Conservation (phyloP, 2,329 filamentous ascomycete species). For the Septoria petroselini region DNA sequence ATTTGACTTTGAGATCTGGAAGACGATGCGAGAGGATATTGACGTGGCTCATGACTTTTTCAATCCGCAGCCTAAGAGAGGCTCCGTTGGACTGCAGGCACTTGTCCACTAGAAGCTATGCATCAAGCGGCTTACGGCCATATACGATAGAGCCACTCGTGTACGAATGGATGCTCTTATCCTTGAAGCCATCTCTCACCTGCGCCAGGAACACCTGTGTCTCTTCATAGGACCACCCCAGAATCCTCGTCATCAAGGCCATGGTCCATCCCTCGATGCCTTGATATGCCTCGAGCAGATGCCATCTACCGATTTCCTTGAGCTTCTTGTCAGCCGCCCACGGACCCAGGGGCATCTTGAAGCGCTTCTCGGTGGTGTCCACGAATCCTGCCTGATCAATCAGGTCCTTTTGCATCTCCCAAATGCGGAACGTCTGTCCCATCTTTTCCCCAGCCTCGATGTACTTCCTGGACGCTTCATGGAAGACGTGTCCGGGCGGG, state of each 20-base stretch:
- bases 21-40: constrained; percentile 16
- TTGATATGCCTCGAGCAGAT: constrained; percentile 36
- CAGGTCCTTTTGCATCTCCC: constrained; percentile 2
- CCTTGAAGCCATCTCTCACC: constrained; percentile 33
- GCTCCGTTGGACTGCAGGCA: background rate
- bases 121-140: background rate
- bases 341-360: constrained; percentile 39
- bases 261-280: constrained; percentile 43
- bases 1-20: constrained; percentile 22
- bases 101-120: constrained; percentile 1
- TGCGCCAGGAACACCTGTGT: constrained; percentile 44
- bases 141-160: background rate
- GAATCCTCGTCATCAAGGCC: constrained; percentile 38
- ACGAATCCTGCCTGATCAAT: constrained; percentile 5
- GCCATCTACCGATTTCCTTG: constrained; percentile 40
- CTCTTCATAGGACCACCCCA: constrained; percentile 43
- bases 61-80: constrained; percentile 2
- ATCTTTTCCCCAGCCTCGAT: constrained; percentile 10
- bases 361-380: constrained; percentile 25
- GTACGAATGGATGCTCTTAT: constrained; percentile 5
- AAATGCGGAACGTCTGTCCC: constrained; percentile 9
- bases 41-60: constrained; percentile 13
- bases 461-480: background rate
- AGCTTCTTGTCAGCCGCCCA: constrained; percentile 40
- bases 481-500: constrained; percentile 35